Evolutionary conservation across 805 yeast species (phyloP).

Genomic region (Candida alai): DNA sequence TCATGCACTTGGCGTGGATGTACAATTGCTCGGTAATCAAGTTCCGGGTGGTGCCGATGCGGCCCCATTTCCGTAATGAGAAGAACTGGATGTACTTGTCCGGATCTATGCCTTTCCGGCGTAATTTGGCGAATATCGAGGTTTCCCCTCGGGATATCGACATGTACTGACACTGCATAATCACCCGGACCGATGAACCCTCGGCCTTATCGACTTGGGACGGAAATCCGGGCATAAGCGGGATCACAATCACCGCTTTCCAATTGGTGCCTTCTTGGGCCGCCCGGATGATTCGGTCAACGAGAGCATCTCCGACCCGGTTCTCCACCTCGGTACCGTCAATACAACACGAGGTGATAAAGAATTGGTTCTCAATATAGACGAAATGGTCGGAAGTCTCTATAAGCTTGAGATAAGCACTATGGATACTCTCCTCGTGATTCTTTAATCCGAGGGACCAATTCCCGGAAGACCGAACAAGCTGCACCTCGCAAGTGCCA

Average conservation of each 20-base stretch:
- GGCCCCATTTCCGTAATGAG: constrained; percentile 94
- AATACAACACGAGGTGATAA: constrained; percentile 81
- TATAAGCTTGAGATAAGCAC: constrained; percentile 85
- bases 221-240: constrained; percentile 96
- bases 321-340: constrained; percentile 83
- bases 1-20: constrained; percentile 87
- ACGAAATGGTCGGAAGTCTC: constrained; percentile 91
- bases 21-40: constrained; percentile 88
- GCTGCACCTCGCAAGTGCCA: constrained; percentile 91
- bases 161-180: constrained; percentile 94
- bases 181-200: constrained; percentile 91
- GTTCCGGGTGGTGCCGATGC: constrained; percentile 69
- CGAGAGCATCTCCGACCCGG: constrained; percentile 92
- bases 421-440: constrained; percentile 85
- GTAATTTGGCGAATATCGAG: constrained; percentile 79
- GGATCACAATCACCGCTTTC: constrained; percentile 90
- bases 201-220: constrained; percentile 90
- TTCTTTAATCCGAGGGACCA: constrained; percentile 92
- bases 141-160: constrained; percentile 87
- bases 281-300: constrained; percentile 92
- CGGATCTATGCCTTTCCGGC: constrained; percentile 79
- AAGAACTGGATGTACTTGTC: constrained; percentile 88
- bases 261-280: constrained; percentile 71
- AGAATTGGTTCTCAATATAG: constrained; percentile 94
- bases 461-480: constrained; percentile 80